phyloP scores from a whole-genome alignment of 2,329 filamentous ascomycete species.

The Pseudogymnoascus sp. region DNA sequence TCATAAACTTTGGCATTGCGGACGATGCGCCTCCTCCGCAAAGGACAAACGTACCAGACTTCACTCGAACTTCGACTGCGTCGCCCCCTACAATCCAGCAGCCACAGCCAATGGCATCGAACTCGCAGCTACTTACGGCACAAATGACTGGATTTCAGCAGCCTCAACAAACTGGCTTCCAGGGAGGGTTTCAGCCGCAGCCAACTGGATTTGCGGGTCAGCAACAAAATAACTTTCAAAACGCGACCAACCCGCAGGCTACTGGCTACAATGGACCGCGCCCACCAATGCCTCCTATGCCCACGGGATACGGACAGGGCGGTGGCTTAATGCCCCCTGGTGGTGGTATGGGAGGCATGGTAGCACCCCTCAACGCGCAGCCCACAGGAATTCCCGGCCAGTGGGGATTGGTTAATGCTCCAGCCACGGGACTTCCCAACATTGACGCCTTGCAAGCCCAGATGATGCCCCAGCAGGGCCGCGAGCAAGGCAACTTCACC shows the following conservation, averaged over 20 bases:
- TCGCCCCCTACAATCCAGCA: conserved; percentile 53
- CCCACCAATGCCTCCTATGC: conserved; percentile 76
- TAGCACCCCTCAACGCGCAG: conserved; percentile 73
- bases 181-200: conserved; percentile 33
- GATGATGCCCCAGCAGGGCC: conserved; percentile 95
- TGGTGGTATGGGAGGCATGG: conserved; percentile 51
- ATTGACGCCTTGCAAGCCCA: conserved; percentile 86
- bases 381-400: conserved; percentile 89
- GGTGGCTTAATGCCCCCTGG: conserved; percentile 45
- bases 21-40: conserved; percentile 52
- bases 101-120: conserved; percentile 68
- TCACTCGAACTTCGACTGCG: conserved; percentile 45
- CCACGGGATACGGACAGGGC: conserved; percentile 61
- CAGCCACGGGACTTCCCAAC: conserved; percentile 80
- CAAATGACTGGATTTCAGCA: conserved; percentile 63
- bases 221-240: conserved; percentile 64
- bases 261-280: conserved; percentile 74
- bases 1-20: conserved; percentile 87
- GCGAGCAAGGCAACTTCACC: conserved; percentile 74
- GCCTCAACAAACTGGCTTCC: conserved; percentile 42
- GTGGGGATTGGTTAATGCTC: conserved; percentile 97
- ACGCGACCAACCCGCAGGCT: conserved; percentile 59
- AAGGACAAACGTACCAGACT: conserved; percentile 61
- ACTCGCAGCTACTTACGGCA: conserved; percentile 51
- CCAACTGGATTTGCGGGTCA: conserved; percentile 49